phyloP scores from a whole-genome alignment of 257 asterid genomes.

The Lycium ferocissimum region DNA sequence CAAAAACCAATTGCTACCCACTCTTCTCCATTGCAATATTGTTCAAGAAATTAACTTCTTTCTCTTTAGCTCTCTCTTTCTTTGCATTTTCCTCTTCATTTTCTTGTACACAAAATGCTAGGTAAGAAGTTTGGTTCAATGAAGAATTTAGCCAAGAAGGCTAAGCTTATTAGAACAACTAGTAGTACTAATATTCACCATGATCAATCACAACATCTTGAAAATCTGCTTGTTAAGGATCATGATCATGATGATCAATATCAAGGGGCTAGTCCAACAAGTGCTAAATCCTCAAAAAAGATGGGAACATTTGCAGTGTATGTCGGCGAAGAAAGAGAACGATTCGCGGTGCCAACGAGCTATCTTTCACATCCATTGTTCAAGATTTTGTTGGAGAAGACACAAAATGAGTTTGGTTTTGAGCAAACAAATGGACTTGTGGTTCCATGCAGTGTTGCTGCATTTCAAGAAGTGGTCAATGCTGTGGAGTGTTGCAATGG shows the following conservation, averaged over 20 bases:
- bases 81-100: not conserved
- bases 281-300: constrained; percentile 44
- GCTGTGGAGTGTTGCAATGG: constrained; percentile 73
- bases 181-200: not conserved
- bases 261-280: constrained; percentile 37
- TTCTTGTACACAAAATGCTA: constrained; percentile 43
- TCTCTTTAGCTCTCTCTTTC: not conserved
- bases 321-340: constrained; percentile 73
- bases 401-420: constrained; percentile 73
- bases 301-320: constrained; percentile 69
- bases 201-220: constrained; percentile 36
- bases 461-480: constrained; percentile 66
- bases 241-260: not conserved
- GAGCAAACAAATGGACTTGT: constrained; percentile 60
- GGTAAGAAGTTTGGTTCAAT: constrained; percentile 75
- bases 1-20: constrained; percentile 43
- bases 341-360: constrained; percentile 71
- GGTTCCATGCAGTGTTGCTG: constrained; percentile 72
- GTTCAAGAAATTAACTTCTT: constrained; percentile 30
- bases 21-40: constrained; percentile 36
- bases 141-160: constrained; percentile 70
- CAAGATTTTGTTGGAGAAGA: constrained; percentile 81
- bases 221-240: constrained; percentile 44
- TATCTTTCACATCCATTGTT: constrained; percentile 84
- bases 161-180: constrained; percentile 35